Evolutionary conservation across 177 flowering plant genomes (phyloP), one percentile per base, ranked within the genome.

Genomic region (Viscum album): DNA sequence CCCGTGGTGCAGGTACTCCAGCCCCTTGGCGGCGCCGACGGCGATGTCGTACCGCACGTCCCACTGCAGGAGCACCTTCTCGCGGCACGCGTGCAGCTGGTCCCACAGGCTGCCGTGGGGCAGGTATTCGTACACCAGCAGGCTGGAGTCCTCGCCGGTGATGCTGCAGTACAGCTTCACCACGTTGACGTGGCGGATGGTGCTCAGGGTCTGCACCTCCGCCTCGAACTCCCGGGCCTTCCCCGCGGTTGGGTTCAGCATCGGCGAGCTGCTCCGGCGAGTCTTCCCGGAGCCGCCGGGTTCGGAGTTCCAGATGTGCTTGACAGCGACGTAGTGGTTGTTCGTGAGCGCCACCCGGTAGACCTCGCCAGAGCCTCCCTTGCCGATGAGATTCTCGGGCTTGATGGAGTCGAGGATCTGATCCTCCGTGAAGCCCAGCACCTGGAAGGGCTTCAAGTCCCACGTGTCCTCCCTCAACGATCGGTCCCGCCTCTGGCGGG

Each of bases 331-430:
- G 31, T 87, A 87, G 66, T 60, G 78, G 2, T 91, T 93, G 66
- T 80, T 79, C 4, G 73, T 3, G 30, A 82, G 74, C 13, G 35
- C 1, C 7, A 85, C 97, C 66, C 69, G 75, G 78, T 91, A 91
- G 8, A 93, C 97, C 28, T 82, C 80, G 1, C 98, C 98, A 1
- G 91, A 89, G 0, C 95, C 98, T 13, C 97, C 96, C 72, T 80
- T 82, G 10, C 98, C 97, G 2, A 93, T 86, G 36, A 88, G 45
- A 73, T 93, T 93, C 70, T 91, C 93, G 13, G 73, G 77, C 64
- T 83, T 88, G 68, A 93, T 81, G 26, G 86, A 77, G 71, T 83
- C 85, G 56, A 89, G 76, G 72, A 93, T 87, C 73, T 91, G 89
- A 34, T 84, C 84, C 72, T 92, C 97, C 0, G 86, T 83, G 80